Conservation (phyloP, 1,139 yeast species). For the Hemisphaericaspora subhashii region DNA sequence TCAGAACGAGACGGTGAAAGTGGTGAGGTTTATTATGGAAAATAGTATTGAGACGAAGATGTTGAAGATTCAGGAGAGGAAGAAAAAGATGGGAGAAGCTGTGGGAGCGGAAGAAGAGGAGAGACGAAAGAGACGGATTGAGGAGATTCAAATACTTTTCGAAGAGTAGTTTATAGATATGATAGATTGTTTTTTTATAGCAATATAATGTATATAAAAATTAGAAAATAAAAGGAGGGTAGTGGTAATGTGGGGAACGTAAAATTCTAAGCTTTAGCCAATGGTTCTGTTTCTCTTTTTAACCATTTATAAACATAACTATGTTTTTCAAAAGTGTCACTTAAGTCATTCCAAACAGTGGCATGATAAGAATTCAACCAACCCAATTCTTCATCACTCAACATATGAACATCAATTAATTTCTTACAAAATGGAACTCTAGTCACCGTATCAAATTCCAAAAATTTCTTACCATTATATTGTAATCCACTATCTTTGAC, state of each 20-base stretch:
- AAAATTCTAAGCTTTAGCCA: constrained; percentile 14
- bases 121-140: constrained; percentile 69
- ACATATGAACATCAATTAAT: constrained; percentile 26
- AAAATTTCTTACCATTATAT: constrained; percentile 55
- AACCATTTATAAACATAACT: constrained; percentile 70
- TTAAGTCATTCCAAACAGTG: constrained; percentile 57
- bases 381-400: constrained; percentile 59
- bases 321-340: constrained; percentile 47
- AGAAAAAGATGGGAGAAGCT: constrained; percentile 82
- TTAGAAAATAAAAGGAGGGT: not conserved
- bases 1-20: constrained; percentile 70
- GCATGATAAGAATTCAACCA: constrained; percentile 74
- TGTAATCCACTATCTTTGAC: constrained; percentile 51
- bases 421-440: constrained; percentile 69
- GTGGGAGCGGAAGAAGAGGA: constrained; percentile 80
- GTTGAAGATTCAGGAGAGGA: constrained; percentile 83
- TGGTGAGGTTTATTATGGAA: constrained; percentile 76
- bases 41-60: constrained; percentile 89
- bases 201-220: not conserved
- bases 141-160: constrained; percentile 77
- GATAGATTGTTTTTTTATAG: not conserved
- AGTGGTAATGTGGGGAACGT: not conserved
- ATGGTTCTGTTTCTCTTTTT: constrained; percentile 62
- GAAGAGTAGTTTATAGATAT: constrained; percentile 37
- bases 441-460: constrained; percentile 83